Evolutionary conservation across 2,329 filamentous ascomycete species (phyloP).

Genomic region (Periglandula ipomoeae): DNA sequence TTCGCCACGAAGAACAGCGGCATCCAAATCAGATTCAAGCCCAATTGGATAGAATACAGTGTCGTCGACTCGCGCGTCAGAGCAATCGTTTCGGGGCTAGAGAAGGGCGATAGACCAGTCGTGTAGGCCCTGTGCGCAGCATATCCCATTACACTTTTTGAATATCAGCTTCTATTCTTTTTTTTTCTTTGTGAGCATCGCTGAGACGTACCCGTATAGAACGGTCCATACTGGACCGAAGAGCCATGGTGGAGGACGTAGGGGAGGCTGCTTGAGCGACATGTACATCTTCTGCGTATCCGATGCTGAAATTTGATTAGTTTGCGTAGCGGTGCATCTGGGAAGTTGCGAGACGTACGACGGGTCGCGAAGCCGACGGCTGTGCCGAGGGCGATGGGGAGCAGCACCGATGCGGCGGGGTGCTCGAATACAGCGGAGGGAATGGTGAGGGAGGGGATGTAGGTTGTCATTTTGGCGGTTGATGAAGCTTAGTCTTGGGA

Average conservation of each 20-base stretch:
- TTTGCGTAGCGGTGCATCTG: too few species aligned
- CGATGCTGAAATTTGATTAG: too few species aligned
- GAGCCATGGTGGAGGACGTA: conserved; percentile 49
- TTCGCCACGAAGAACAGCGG: conserved; percentile 81
- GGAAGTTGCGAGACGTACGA: conserved; percentile 38
- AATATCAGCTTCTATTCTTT: not conserved
- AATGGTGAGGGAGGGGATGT: conserved; percentile 68
- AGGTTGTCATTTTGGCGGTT: conserved; percentile 58
- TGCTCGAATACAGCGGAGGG: conserved; percentile 62
- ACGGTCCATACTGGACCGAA: conserved; percentile 59
- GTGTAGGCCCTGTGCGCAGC: conserved; percentile 70
- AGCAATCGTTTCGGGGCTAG: conserved; percentile 42
- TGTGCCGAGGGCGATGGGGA: conserved; percentile 65
- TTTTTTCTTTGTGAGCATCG: not conserved
- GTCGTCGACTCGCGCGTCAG: conserved; percentile 59
- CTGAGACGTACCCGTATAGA: conserved; percentile 44
- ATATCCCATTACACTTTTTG: conserved; percentile 66
- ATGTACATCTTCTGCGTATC: conserved; percentile 54
- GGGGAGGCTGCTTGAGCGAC: conserved; percentile 57
- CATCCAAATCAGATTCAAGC: conserved; percentile 81
- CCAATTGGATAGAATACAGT: conserved; percentile 79
- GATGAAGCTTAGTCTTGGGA: not conserved
- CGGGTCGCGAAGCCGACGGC: conserved; percentile 61
- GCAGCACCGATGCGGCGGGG: conserved; percentile 62
- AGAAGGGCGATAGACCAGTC: conserved; percentile 48